Evolutionary conservation across 2,329 filamentous ascomycete genomes (phyloP).

Genomic region (Cladosporium sp.): DNA sequence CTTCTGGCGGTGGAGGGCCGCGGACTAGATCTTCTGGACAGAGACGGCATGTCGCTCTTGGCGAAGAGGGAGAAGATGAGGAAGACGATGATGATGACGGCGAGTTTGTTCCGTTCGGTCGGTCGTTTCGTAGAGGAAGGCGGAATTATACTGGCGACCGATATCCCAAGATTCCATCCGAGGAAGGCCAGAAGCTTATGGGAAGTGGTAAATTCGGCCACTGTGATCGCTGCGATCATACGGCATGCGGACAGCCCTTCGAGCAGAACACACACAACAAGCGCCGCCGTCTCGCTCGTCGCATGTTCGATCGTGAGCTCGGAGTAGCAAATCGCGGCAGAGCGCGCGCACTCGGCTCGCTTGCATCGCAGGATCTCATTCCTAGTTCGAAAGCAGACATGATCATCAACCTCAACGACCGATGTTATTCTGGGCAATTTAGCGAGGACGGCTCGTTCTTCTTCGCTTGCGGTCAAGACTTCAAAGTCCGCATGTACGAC

Average conservation of each 20-base stretch:
- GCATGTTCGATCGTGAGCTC: slow-evolving; percentile 76
- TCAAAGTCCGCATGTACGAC: slow-evolving; percentile 94
- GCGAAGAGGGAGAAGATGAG: slow-evolving; percentile 26
- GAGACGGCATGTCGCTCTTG: slow-evolving; percentile 21
- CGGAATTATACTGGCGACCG: slow-evolving; percentile 42
- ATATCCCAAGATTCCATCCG: slow-evolving; percentile 81
- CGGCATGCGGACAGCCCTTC: slow-evolving; percentile 38
- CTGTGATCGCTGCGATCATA: slow-evolving; percentile 50
- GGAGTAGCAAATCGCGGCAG: slow-evolving; percentile 59
- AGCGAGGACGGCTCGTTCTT: slow-evolving; percentile 97
- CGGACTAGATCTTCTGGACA: slow-evolving; percentile 22
- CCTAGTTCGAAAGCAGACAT: slow-evolving; percentile 74
- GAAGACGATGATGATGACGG: slow-evolving; percentile 37
- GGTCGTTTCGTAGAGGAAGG: slow-evolving; percentile 38
- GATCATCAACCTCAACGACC: slow-evolving; percentile 78
- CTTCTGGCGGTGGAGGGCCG: slow-evolving; percentile 21
- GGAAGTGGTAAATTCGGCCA: slow-evolving; percentile 72
- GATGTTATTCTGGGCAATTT: slow-evolving; percentile 93
- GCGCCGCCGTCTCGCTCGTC: slow-evolving; percentile 57
- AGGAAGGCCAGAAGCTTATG: slow-evolving; percentile 74
- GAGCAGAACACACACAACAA: slow-evolving; percentile 45
- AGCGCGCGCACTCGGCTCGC: slow-evolving; percentile 56
- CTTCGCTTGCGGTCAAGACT: slow-evolving; percentile 86
- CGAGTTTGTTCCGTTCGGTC: slow-evolving; percentile 3
- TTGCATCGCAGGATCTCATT: slow-evolving; percentile 68